Conservation (phyloP, 805 yeast species). For the Candida taoyuanica region DNA sequence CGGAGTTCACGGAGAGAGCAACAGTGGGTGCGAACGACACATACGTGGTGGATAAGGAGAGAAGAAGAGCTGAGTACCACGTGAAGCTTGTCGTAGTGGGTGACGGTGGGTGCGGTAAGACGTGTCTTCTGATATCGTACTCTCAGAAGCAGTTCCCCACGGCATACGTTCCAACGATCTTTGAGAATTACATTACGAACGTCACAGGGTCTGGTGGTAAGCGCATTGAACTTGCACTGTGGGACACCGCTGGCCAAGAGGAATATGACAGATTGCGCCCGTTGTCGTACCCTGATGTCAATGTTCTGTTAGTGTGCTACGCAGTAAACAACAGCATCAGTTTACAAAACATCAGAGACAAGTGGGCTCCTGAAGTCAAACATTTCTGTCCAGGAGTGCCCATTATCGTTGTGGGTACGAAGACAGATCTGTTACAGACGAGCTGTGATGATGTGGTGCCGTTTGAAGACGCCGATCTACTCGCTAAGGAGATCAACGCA, state of each 20-base stretch:
- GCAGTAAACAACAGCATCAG: conserved; percentile 59
- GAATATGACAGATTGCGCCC: conserved; percentile 80
- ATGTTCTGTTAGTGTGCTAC: conserved; percentile 71
- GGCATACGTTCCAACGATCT: conserved; percentile 75
- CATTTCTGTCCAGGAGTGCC: conserved; percentile 83
- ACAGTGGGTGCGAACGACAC: too few relatives aligned
- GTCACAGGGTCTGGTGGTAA: conserved; percentile 45
- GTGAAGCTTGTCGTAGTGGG: conserved; percentile 77
- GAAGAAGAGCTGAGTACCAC: conserved; percentile 32
- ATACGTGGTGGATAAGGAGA: conserved; percentile 25
- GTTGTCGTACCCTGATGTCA: conserved; percentile 73
- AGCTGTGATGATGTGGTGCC: conserved; percentile 39
- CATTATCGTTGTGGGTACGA: conserved; percentile 75
- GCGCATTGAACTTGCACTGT: conserved; percentile 62
- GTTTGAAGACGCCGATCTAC: conserved; percentile 26
- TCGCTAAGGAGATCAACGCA: conserved; percentile 63
- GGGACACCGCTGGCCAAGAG: conserved; percentile 93
- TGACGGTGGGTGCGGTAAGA: conserved; percentile 90
- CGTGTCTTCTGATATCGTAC: conserved; percentile 63
- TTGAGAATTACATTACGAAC: conserved; percentile 69
- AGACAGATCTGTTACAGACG: conserved; percentile 50
- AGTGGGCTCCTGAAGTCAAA: conserved; percentile 83
- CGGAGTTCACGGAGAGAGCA: conserved; percentile 20
- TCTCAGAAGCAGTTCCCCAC: conserved; percentile 68
- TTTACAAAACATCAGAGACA: conserved; percentile 67